Evolutionary conservation across 768 basidiomycete species (phyloP), one percentile per base, ranked within the genome.

Genomic region (Phaeotremella fagi): DNA sequence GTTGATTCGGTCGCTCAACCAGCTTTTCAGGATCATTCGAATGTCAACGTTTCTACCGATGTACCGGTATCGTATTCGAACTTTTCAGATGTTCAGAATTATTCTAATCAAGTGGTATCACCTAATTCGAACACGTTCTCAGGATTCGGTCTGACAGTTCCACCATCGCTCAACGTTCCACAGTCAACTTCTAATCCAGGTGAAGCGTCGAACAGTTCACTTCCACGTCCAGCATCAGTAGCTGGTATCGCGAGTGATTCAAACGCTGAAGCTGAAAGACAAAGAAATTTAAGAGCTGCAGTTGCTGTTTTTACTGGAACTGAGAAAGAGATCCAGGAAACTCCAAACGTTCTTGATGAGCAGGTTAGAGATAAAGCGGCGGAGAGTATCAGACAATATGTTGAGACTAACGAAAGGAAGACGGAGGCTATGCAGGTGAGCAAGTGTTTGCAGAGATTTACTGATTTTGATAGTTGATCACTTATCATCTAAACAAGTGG

Each of bases 401-500:
- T 50, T 44, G 51, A 44, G 29, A 37, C 45, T 3, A 52, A 53
- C 46, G 38, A 41, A 11, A 49, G 58, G 25, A 63, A 54, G 41
- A 49, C 57, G 23, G 58, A 66, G 37, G 52, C 60, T 14, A 60
- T 62, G 58, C 64, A 63, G 57, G 63, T 65, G 47, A 49, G 42
- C 50, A 46, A 38, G 29, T n/a, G 15, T 18, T 12, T 36, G 24
- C 14, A 26, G 33, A 48, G 22, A 12, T 45, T 7, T 23, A 7
- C 7, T 27, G 20, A 3, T 23, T 22, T 9, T 20, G 9, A 28
- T 55, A 75, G 63, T 46, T 76, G 26, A 70, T 75, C 46, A 89
- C 88, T 55, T 92, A 94, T 73, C 92, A 97, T 68, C 79, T 97
- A 45, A 87, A 90, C 62, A 94, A 94, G 68, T 72, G 54, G 50